phyloP scores from a whole-genome alignment of 768 basidiomycete species.

The Naganishia kalamii region DNA sequence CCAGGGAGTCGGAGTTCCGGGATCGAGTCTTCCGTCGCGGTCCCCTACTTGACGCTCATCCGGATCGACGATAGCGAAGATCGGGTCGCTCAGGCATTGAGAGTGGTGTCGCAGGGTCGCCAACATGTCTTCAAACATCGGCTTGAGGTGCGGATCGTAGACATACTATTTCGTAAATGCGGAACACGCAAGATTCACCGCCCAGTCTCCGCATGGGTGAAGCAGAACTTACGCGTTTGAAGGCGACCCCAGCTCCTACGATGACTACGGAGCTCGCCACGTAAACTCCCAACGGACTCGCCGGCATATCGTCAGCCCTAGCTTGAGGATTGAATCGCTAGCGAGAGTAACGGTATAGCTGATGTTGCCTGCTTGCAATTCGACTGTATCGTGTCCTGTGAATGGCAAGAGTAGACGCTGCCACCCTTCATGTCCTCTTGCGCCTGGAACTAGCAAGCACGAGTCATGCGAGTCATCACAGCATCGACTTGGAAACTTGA shows the following conservation, averaged over 20 bases:
- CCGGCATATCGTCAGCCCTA: not conserved
- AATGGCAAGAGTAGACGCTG: no score
- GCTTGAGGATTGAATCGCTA: no score
- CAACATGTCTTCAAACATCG: slow-evolving; percentile 12
- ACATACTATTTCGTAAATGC: not conserved
- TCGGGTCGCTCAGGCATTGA: slow-evolving; percentile 3
- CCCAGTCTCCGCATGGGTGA: not conserved
- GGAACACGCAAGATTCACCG: not conserved
- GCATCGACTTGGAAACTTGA: no score
- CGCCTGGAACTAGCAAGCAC: no score
- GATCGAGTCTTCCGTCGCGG: not conserved
- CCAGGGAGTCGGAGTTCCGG: not conserved
- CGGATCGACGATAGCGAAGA: not conserved
- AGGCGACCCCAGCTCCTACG: slow-evolving; percentile 7
- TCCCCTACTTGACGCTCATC: not conserved
- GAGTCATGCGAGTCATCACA: no score
- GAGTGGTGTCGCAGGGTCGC: not conserved
- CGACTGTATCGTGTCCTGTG: no score
- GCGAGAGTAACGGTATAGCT: no score
- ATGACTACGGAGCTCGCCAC: slow-evolving; percentile 1
- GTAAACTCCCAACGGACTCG: not conserved
- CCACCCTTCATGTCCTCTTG: no score
- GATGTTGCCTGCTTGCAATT: no score
- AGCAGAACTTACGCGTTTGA: slow-evolving; percentile 2
- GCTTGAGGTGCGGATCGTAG: slow-evolving; percentile 19